These are phyloP conservation scores for Aegilops sharonensis DNA, from an alignment of 176 grass and related monocot genomes.

Conservation along the genomic window DNA sequence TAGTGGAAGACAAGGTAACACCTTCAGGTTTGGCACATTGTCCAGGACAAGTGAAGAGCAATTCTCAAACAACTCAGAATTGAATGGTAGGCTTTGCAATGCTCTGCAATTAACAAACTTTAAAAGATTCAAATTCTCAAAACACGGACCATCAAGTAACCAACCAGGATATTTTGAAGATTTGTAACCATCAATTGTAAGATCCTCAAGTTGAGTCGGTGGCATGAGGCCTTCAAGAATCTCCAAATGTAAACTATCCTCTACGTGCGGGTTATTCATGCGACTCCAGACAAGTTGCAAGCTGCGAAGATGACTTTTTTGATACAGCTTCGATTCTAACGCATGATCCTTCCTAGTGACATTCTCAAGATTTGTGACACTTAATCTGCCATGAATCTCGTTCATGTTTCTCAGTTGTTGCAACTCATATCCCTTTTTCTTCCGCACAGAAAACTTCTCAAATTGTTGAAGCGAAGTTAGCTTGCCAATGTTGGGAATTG, in stretches of 20 bases:
- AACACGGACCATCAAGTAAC: background rate
- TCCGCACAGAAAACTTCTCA: no score
- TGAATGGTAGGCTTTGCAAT: background rate
- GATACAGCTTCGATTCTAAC: background rate
- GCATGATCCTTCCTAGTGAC: slow-evolving; percentile 9
- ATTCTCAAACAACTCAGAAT: background rate
- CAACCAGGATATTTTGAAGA: background rate
- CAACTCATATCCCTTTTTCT: no score
- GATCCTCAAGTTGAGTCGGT: background rate
- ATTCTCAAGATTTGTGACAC: background rate
- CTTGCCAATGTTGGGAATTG: no score
- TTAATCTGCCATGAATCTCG: no score
- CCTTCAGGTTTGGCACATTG: background rate
- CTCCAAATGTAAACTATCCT: background rate
- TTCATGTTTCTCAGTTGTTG: no score
- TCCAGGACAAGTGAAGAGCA: fast-evolving
- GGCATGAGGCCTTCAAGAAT: background rate
- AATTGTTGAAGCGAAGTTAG: no score
- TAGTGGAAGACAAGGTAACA: background rate
- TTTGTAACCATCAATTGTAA: background rate
- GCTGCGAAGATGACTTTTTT: background rate
- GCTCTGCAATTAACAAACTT: background rate
- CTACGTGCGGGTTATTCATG: fast-evolving
- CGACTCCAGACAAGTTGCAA: background rate
- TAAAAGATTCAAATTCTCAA: background rate